Evolutionary conservation across 768 basidiomycete species (phyloP), one percentile per base, ranked within the genome.

Genomic region (Pleurotus salmoneostramineus): DNA sequence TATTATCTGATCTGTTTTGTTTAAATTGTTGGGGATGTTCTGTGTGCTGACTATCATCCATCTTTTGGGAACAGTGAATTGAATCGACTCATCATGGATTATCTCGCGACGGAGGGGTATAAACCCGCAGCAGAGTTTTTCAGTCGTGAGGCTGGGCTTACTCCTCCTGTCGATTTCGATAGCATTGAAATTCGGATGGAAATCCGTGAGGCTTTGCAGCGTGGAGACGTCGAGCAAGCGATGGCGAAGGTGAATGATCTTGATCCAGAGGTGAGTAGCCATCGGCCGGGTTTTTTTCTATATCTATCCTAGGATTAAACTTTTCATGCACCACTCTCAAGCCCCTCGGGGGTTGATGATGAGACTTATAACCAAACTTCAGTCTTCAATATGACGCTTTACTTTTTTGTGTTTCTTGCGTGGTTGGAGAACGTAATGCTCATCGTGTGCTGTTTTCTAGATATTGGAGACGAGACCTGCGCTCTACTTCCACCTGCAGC

Each of bases 281-380:
- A n/a, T n/a, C n/a, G n/a, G n/a, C n/a, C n/a, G n/a, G n/a, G n/a
- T n/a, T n/a, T n/a, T n/a, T n/a, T n/a, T n/a, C n/a, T n/a, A n/a
- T n/a, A n/a, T n/a, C n/a, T n/a, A n/a, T n/a, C n/a, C n/a, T n/a
- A n/a, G n/a, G 94, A 96, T 96, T 95, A 88, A 77, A 93, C 67
- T 71, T 83, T 88, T 90, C 93, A 97, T 97, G 95, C 95, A 97
- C 95, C 95, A 96, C 93, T 88, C 95, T 84, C 80, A 97, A 86
- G 77, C 86, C 80, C 74, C 67, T 57, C n/a, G n/a, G n/a, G 70
- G 76, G 83, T 84, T 88, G 80, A 76, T 94, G 94, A 91, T 88
- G 95, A 95, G 71, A 85, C 66, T 71, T 64, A 65, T 77, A 78
- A 79, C 79, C 85, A 88, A 88, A 88, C 89, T 92, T 91, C 89